Base-by-base conservation (phyloP, 2,329 filamentous ascomycete species). In the Neofusicoccum cordaticola region DNA sequence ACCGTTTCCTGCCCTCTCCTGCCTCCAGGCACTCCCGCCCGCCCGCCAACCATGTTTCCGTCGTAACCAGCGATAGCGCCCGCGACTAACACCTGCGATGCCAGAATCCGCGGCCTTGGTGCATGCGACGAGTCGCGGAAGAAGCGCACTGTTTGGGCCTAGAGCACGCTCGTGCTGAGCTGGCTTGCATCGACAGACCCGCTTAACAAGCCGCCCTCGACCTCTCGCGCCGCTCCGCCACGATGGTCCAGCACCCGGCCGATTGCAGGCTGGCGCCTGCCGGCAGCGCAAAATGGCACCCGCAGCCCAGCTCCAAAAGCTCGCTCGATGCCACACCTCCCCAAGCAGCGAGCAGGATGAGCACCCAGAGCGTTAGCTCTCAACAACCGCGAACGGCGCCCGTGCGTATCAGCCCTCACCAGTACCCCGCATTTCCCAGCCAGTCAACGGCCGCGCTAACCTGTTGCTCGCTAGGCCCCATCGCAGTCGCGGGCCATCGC, bases 111-210 rank as follows among this genome's bases (percentile, higher is more conserved):
- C 56, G 56, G 56, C 56, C 56, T 60, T 19, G 56, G 56, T 60
- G 56, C 45, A 52, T 64, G 51, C 51, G 62, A 64, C 62, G 62
- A 64, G 63, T 58, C 51, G 62, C 63, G 61, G 61, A 63, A n/a
- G 41, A 51, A 39, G 37, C 44, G 37, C 47, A 63, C 61, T 50
- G 34, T 63, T 63, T 34, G 48, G 61, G 63, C 63, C 45, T 60
- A 60, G 63, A 60, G 41, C 51, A 52, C 63, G 47, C 63, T 60
- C 53, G 44, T 64, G 63, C 53, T 65, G 63, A 61, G 47, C 63
- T 60, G 63, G 63, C 63, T 63, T 52, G 61, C 61, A 53, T 63
- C 50, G 48, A 15, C 41, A 52, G 47, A 53, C 61, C 47, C 61
- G 61, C 58, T 51, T 37, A 48, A 50, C 44, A n/a, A 34, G 37